phyloP scores from a whole-genome alignment of 148 eudicot species.

The Bassia scoparia region DNA sequence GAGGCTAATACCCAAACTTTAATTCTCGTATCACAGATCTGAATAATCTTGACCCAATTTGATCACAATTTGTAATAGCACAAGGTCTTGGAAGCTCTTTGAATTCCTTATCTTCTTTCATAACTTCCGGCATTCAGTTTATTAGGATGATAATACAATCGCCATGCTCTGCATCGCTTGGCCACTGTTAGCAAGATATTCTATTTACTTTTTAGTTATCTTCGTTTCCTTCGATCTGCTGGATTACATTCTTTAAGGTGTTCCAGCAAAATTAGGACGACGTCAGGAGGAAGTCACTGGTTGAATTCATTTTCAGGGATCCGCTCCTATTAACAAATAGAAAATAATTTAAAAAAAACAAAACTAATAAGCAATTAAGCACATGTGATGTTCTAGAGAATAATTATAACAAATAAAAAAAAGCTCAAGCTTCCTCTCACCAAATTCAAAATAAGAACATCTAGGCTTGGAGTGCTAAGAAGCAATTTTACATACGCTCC shows the following conservation, averaged over 20 bases:
- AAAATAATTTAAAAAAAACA: too few relatives aligned
- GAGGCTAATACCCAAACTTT: too few relatives aligned
- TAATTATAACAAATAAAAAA: background rate
- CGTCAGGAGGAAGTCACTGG: background rate
- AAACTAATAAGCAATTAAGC: too few relatives aligned
- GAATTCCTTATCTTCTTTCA: background rate
- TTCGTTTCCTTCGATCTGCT: background rate
- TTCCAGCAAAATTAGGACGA: background rate
- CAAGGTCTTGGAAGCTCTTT: background rate
- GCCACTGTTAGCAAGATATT: background rate
- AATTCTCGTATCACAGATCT: too few relatives aligned
- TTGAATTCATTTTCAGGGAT: background rate
- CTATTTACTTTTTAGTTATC: background rate
- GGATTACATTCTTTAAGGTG: background rate
- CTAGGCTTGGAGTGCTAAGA: background rate
- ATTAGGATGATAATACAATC: background rate
- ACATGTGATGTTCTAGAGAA: too few relatives aligned
- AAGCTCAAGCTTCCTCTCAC: background rate
- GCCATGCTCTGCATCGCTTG: background rate
- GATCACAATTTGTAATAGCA: background rate
- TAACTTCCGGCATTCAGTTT: background rate
- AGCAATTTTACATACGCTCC: background rate
- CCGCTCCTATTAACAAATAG: too few relatives aligned
- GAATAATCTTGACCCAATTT: too few relatives aligned
- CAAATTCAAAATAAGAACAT: slow-evolving; percentile 2